These are phyloP conservation scores for Lodderomyces margitis DNA, from an alignment of 1,139 yeast species.

Conservation along the genomic window DNA sequence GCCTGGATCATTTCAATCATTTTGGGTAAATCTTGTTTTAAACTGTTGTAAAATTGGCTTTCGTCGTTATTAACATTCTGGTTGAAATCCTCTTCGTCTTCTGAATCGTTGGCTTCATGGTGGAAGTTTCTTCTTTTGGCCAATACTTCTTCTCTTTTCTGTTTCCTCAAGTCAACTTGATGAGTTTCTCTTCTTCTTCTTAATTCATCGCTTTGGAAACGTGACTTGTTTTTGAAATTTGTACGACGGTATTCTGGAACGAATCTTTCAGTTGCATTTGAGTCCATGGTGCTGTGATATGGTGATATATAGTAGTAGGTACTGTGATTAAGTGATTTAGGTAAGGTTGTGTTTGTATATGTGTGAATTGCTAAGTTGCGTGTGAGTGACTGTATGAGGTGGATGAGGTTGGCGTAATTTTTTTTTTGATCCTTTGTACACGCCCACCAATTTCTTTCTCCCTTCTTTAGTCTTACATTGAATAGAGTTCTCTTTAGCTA, in stretches of 20 bases:
- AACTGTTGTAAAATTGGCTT: constrained; percentile 50
- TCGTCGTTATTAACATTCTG: constrained; percentile 41
- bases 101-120: constrained; percentile 40
- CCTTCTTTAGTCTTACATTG: constrained; percentile 4
- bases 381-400: no score
- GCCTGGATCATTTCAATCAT: constrained; percentile 84
- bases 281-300: constrained; percentile 50
- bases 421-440: no score
- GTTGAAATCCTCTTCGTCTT: constrained; percentile 45
- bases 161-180: constrained; percentile 94
- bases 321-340: no score
- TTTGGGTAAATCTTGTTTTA: constrained; percentile 76
- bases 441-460: no score
- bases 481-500: not conserved
- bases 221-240: constrained; percentile 89
- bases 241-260: constrained; percentile 98
- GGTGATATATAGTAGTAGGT: not conserved
- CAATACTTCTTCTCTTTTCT: constrained; percentile 91
- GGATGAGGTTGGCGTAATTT: no score
- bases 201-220: constrained; percentile 92
- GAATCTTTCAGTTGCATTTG: constrained; percentile 79
- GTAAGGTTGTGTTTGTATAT: no score
- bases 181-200: constrained; percentile 98
- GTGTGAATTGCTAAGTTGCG: no score
- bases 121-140: constrained; percentile 86